These are phyloP conservation scores for Alternaria longipes DNA, from an alignment of 2,329 filamentous ascomycete genomes.

Conservation along the genomic window DNA sequence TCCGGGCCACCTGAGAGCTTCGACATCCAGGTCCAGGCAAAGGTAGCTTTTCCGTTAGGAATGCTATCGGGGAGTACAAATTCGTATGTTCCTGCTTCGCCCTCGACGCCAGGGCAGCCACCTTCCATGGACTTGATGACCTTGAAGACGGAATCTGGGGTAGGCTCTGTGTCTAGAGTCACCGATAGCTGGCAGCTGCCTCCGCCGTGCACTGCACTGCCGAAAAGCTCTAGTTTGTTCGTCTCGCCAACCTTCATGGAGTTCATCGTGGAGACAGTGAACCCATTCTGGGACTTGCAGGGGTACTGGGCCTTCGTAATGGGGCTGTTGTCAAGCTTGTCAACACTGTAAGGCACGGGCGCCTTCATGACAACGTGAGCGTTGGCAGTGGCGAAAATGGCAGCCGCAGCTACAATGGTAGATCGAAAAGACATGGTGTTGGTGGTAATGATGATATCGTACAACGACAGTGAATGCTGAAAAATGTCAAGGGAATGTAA, in stretches of 20 bases:
- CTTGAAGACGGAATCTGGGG: no score
- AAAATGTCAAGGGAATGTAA: conserved; percentile 24
- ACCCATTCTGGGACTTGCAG: no score
- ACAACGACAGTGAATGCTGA: conserved; percentile 19
- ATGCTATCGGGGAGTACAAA: conserved; percentile 77
- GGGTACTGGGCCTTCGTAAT: conserved; percentile 74
- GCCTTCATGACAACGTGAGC: conserved; percentile 79
- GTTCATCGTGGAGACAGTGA: no score
- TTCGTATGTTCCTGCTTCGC: no score
- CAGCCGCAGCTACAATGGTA: accelerated
- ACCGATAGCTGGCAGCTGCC: no score
- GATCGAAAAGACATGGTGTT: conserved; percentile 60
- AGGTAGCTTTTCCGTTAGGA: conserved; percentile 76
- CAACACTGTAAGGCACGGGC: conserved; percentile 70
- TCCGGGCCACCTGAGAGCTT: conserved; percentile 81
- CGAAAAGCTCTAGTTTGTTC: no score
- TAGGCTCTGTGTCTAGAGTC: no score
- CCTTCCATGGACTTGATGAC: conserved; percentile 90
- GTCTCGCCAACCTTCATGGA: no score
- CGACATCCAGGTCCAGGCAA: conserved; percentile 96
- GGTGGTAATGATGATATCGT: conserved; percentile 17
- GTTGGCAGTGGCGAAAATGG: conserved; percentile 51
- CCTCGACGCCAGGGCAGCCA: conserved; percentile 76
- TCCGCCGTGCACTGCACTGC: no score
- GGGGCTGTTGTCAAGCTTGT: conserved; percentile 69